Conservation (phyloP, 2,329 filamentous ascomycete species). For the Eurotiales sp. region DNA sequence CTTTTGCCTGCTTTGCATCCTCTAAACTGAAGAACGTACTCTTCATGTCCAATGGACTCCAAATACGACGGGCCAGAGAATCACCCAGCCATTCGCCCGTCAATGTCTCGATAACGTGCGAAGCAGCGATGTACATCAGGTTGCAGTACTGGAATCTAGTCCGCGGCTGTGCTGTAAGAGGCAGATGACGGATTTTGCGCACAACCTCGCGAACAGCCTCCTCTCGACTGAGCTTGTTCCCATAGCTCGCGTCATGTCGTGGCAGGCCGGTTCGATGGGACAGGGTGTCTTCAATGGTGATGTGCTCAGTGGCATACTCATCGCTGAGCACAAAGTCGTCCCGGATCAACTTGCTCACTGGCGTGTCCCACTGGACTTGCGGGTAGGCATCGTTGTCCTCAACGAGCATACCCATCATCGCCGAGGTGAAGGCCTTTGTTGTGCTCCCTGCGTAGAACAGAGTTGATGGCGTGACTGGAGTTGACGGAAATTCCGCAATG, state of each 20-base stretch:
- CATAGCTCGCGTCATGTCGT: slow-evolving; percentile 20
- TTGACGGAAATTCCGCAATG: slow-evolving; percentile 27
- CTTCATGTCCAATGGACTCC: slow-evolving; percentile 40
- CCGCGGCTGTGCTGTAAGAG: slow-evolving; percentile 38
- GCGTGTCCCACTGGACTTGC: slow-evolving; percentile 33
- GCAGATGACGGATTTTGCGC: slow-evolving; percentile 43
- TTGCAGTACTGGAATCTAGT: slow-evolving; percentile 51
- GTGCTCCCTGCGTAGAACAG: slow-evolving; percentile 56
- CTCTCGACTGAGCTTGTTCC: slow-evolving; percentile 15
- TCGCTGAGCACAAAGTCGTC: slow-evolving; percentile 28
- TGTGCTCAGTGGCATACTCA: slow-evolving; percentile 20
- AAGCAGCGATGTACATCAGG: slow-evolving; percentile 49
- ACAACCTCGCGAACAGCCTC: slow-evolving; percentile 34
- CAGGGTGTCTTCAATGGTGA: slow-evolving; percentile 29
- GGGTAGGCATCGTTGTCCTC: slow-evolving; percentile 23
- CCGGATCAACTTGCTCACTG: slow-evolving; percentile 31
- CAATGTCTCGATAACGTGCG: slow-evolving; percentile 45
- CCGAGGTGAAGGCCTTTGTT: slow-evolving; percentile 55
- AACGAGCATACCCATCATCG: slow-evolving; percentile 45
- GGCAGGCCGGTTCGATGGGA: slow-evolving; percentile 30
- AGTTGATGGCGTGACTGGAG: slow-evolving; percentile 44
- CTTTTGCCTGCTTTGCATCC: slow-evolving; percentile 27
- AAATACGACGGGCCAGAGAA: slow-evolving; percentile 34
- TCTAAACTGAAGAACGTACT: slow-evolving; percentile 33
- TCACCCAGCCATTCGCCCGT: slow-evolving; percentile 31